Conservation (phyloP, 768 basidiomycete genomes). For the Megacollybia marginata region DNA sequence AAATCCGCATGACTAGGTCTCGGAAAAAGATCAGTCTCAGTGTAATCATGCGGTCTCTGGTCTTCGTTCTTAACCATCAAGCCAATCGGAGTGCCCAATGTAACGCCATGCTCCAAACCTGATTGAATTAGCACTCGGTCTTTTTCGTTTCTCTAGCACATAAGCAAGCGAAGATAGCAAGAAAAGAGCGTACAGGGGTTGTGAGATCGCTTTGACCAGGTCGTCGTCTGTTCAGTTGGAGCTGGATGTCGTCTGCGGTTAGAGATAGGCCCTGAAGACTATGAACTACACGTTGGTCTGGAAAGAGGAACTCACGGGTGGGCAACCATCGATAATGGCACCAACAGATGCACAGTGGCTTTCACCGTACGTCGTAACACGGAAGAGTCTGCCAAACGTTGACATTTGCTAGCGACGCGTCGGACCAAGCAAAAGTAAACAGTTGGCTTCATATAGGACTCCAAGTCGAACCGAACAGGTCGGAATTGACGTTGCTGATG, state of each 20-base stretch:
- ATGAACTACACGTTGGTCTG: too few relatives aligned
- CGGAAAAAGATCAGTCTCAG: slow-evolving; percentile 96
- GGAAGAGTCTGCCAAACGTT: slow-evolving; percentile 84
- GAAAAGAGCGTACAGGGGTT: slow-evolving; percentile 57
- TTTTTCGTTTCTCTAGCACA: slow-evolving; percentile 80
- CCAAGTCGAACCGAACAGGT: too few relatives aligned
- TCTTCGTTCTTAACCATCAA: slow-evolving; percentile 98
- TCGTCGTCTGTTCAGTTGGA: slow-evolving; percentile 82
- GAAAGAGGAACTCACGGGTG: slow-evolving; percentile 59
- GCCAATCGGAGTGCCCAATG: slow-evolving; percentile 95
- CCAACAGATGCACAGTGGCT: slow-evolving; percentile 96
- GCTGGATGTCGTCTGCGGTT: slow-evolving; percentile 77
- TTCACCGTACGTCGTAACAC: slow-evolving; percentile 97
- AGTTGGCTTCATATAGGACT: too few relatives aligned
- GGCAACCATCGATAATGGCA: slow-evolving; percentile 95
- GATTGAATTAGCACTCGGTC: slow-evolving; percentile 92
- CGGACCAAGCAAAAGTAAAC: too few relatives aligned
- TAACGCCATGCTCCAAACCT: slow-evolving; percentile 88
- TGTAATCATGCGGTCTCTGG: slow-evolving; percentile 96
- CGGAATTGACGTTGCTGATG: too few relatives aligned
- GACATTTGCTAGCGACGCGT: slow-evolving; percentile 51
- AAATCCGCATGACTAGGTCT: slow-evolving; percentile 97
- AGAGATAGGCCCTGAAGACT: slow-evolving; percentile 69
- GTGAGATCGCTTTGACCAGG: slow-evolving; percentile 97
- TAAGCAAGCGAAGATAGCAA: background rate